These are phyloP conservation scores for Fusarium lyarnte DNA, from an alignment of 2,329 filamentous ascomycete genomes.

Conservation along the genomic window DNA sequence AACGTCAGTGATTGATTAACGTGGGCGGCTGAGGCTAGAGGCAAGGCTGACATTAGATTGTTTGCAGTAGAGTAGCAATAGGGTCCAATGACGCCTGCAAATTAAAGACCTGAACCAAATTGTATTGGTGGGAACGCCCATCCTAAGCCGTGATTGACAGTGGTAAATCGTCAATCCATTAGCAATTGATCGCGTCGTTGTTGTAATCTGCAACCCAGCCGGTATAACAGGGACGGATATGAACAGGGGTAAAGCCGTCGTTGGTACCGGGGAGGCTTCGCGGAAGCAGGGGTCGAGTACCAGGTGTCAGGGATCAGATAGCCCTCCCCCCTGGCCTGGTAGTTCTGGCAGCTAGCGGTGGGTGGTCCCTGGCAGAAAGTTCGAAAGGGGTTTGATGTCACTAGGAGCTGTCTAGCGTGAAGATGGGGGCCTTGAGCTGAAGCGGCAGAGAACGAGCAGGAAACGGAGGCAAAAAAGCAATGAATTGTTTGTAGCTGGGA, in stretches of 20 bases:
- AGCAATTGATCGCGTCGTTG: constrained; percentile 10
- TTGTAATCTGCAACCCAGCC: constrained; percentile 28
- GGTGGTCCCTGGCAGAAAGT: constrained; percentile 21
- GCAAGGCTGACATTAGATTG: constrained; percentile 11
- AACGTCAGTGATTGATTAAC: not conserved
- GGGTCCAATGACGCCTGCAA: constrained; percentile 1
- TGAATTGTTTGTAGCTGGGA: not conserved
- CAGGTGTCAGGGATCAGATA: constrained; percentile 18
- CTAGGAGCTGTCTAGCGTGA: constrained; percentile 32
- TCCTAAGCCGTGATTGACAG: constrained; percentile 13
- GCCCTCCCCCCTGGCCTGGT: constrained; percentile 22
- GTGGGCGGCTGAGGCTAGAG: constrained; percentile 1
- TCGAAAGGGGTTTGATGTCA: constrained; percentile 33
- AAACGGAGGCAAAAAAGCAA: constrained; percentile 1
- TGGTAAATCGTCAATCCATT: constrained; percentile 27
- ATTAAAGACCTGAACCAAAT: constrained; percentile 7
- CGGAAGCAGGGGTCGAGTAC: constrained; percentile 28
- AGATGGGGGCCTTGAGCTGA: constrained; percentile 18
- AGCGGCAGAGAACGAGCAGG: constrained; percentile 4
- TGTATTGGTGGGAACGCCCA: constrained; percentile 11
- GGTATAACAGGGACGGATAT: constrained; percentile 33
- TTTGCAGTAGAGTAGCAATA: not conserved
- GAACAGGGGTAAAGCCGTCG: constrained; percentile 24
- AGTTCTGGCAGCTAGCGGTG: constrained; percentile 26
- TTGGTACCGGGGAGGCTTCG: constrained; percentile 26